Conservation (phyloP, 495 filamentous ascomycete species). For the Penicillium egyptiacum region DNA sequence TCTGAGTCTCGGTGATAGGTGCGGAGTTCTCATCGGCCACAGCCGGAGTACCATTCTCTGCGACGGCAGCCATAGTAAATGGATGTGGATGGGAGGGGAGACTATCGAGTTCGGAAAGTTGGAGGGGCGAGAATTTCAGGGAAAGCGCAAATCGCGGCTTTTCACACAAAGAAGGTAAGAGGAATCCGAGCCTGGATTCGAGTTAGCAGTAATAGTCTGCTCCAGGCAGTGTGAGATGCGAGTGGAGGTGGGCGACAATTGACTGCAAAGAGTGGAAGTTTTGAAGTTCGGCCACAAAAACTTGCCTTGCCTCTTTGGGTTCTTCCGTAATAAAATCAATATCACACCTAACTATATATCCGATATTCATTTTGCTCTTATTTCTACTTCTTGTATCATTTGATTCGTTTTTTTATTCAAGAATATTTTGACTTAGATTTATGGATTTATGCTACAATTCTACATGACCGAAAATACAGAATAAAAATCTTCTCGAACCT, state of each 20-base stretch:
- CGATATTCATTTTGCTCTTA: neutral
- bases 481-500: constrained; percentile 10
- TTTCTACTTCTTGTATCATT: neutral
- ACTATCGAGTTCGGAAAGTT: constrained; percentile 21
- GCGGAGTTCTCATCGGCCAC: constrained; percentile 46
- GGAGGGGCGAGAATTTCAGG: constrained; percentile 35
- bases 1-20: constrained; percentile 31
- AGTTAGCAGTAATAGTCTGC: constrained; percentile 33
- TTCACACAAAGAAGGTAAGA: constrained; percentile 9
- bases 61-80: constrained; percentile 42
- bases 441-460: neutral
- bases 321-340: constrained; percentile 20
- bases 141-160: constrained; percentile 33
- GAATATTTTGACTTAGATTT: neutral
- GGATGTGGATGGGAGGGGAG: constrained; percentile 22
- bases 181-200: constrained; percentile 2
- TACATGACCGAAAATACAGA: neutral
- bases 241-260: constrained; percentile 20
- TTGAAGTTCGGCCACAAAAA: constrained; percentile 39
- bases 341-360: neutral
- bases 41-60: constrained; percentile 42
- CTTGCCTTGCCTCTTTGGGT: constrained; percentile 45
- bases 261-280: constrained; percentile 32
- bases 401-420: neutral
- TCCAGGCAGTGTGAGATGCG: constrained; percentile 43